Base-by-base conservation (phyloP, 2,329 filamentous ascomycete species). In the Pyricularia pennisetigena region DNA sequence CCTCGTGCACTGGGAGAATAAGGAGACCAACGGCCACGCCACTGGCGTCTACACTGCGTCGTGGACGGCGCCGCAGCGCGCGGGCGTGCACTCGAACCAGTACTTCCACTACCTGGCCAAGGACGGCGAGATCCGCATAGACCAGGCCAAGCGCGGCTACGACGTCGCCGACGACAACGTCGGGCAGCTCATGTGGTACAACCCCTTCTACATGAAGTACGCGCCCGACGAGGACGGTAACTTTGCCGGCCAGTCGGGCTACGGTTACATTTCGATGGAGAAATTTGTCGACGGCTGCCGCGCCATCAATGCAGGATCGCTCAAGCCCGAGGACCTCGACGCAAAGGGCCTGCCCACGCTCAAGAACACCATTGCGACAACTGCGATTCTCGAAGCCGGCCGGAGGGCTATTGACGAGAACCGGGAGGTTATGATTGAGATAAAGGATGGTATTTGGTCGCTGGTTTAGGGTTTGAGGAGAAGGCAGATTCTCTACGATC, bases 121-220 rank as follows among this genome's bases (percentile, higher is more conserved):
- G 70, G 87, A 89, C 68, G 94, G 94, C 71, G 94, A 97, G 81
- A 88, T 97, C 74, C 88, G 92, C 70, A 87, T 97, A 74, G 92
- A 97, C 81, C 94, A 97, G 81, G 94, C 93, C 63, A 75, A 97
- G 84, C 87, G 94, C 68, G 94, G 94, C 65, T 97, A 97, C 80
- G 93, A 97, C 75, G 90, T 97, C 12, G 93, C 94, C n/a, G 91
- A 93, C 72, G 94, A 97, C 76, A 85, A 80, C 24, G 81, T 82
- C 1, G 86, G 86, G 59, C 85, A 88, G 76, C 79, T 97, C 70
- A 85, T 90, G 76, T 97, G 93, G 92, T 90, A 92, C 78, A 97
- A 97, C 78, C 94, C 94, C 77, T 96, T 96, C 80, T 96, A 96
- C 80, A 97, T 96, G 93, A 90, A 90, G 74, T 97, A 97, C 75